Base-by-base conservation (phyloP, 2,329 filamentous ascomycete genomes). In the Xylaria sp. region DNA sequence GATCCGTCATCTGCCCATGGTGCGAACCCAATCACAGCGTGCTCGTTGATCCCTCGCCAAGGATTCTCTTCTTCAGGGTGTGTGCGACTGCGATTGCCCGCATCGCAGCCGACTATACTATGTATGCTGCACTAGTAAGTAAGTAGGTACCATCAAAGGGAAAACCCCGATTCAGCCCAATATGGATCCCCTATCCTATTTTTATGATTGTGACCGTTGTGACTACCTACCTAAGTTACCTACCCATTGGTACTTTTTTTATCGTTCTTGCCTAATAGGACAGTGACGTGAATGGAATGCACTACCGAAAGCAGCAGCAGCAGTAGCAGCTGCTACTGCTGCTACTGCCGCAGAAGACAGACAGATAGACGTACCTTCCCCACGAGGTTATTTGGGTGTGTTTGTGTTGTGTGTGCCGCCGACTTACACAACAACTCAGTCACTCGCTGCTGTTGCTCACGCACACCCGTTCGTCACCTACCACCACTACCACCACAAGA, bases 1-100 rank as follows among this genome's bases (percentile, higher is more conserved):
- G 72, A 74, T 74, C 73, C 70, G 72, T 75, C 70, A 73, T 71
- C 72, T 74, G 70, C 60, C 65, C 69, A 69, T 17, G 65, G 4
- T 62, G 63, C 64, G 56, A 64, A 68, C 65, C 68, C 66, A 69
- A 71, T 71, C 69, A 69, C 50, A 53, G 42, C 56, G 17, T 53
- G 12, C 24, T 61, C 14, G 34, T 60, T 50, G 50, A 42, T 54
- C 58, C 55, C 55, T 64, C 47, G 36, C 48, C 45, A 56, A 59
- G 60, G 42, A 19, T 34, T 50, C 42, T n/a, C 42, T 55, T 14
- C 54, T 34, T 60, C 47, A 50, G 42, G n/a, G 57, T 57, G 64
- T 60, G 67, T 67, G 59, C 48, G 58, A 67, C 67, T 64, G 27
- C 67, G 45, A 64, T 47, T 68, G 56, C 51, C 50, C 59, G 34